Evolutionary conservation across 1,284 basidiomycete species (phyloP).

Genomic region (Vanrija sp.): DNA sequence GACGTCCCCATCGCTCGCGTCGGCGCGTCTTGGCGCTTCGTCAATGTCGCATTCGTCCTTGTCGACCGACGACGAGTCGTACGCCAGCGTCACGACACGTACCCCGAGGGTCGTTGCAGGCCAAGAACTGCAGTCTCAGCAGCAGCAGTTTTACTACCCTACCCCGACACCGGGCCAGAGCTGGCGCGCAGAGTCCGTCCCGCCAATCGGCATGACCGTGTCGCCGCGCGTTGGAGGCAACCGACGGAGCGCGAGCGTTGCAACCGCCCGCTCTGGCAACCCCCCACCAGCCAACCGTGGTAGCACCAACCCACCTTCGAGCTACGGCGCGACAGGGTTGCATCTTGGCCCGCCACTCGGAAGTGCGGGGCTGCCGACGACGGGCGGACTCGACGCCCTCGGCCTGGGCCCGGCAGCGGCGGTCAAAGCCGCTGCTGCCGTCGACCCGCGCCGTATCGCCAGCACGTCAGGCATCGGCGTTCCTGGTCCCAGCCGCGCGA

Average conservation of each 20-base stretch:
- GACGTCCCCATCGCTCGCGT: constrained; percentile 13
- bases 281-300: too few relatives aligned
- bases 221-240: too few relatives aligned
- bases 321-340: constrained; percentile 4
- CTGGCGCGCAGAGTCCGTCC: too few relatives aligned
- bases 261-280: too few relatives aligned
- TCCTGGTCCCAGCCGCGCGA: not conserved
- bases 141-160: constrained; percentile 8
- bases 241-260: too few relatives aligned
- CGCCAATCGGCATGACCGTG: too few relatives aligned
- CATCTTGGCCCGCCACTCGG: too few relatives aligned
- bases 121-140: constrained; percentile 9
- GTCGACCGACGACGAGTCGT: constrained; percentile 6
- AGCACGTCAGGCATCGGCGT: constrained; percentile 5
- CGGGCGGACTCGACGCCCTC: not conserved
- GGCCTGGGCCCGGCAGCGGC: not conserved
- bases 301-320: not conserved
- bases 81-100: not conserved
- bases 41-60: constrained; percentile 16
- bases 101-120: not conserved
- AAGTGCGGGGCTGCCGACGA: too few relatives aligned
- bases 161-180: not conserved
- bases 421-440: not conserved
- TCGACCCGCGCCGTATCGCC: constrained; percentile 11
- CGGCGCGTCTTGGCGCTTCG: constrained; percentile 1